Evolutionary conservation across 176 grass and related monocot species (phyloP).

Genomic region (Poa pratensis): DNA sequence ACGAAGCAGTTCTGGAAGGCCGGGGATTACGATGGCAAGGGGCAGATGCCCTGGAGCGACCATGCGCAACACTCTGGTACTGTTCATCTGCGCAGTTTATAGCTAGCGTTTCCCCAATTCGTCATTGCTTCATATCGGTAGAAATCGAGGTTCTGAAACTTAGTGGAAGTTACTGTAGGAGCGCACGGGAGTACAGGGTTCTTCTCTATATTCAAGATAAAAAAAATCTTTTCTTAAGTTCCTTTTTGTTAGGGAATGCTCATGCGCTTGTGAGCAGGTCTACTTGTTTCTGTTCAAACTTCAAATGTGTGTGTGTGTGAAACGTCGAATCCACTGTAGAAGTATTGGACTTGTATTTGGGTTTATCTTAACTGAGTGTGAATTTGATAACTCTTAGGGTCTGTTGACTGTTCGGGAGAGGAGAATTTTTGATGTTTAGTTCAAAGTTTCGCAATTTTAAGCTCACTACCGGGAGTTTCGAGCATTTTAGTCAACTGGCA

Average conservation of each 20-base stretch:
- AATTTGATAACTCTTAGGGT: neutral
- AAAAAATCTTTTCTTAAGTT: neutral
- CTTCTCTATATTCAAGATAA: neutral
- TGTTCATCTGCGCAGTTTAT: neutral
- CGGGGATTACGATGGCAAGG: slow-evolving; percentile 64
- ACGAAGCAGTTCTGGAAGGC: slow-evolving; percentile 99
- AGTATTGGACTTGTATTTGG: neutral
- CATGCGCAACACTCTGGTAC: slow-evolving; percentile 48
- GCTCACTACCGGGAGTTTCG: neutral
- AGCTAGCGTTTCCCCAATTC: neutral
- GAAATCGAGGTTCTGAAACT: neutral
- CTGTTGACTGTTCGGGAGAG: neutral
- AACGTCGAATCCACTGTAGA: neutral
- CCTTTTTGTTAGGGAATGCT: neutral
- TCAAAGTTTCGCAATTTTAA: neutral
- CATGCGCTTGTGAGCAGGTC: neutral
- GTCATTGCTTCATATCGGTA: neutral
- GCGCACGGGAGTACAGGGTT: neutral
- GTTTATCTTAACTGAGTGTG: neutral
- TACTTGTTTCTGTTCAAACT: neutral
- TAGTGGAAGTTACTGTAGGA: neutral
- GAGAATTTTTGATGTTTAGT: neutral
- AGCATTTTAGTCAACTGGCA: neutral
- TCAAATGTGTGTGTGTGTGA: neutral
- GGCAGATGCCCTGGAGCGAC: slow-evolving; percentile 30